phyloP scores from a whole-genome alignment of 2,329 filamentous ascomycete genomes.

The Fusarium floridanum region DNA sequence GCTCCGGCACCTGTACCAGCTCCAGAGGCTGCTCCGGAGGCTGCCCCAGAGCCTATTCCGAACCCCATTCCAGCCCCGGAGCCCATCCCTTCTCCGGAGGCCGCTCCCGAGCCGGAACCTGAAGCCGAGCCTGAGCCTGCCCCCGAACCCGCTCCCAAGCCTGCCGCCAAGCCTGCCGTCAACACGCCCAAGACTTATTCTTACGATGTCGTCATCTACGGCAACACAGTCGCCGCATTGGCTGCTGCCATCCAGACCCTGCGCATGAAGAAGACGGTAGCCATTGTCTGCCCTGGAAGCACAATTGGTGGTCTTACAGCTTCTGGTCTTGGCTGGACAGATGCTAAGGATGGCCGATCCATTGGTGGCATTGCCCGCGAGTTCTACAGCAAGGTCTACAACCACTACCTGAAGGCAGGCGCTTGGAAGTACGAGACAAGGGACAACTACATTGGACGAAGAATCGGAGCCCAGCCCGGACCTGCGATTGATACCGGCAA shows the following conservation, averaged over 20 bases:
- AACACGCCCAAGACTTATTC: background rate
- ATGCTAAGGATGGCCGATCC: conserved; percentile 36
- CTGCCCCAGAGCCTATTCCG: background rate
- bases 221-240: conserved; percentile 40
- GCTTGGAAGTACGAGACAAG: conserved; percentile 35
- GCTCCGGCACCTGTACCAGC: background rate
- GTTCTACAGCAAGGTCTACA: conserved; percentile 32
- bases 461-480: conserved; percentile 34
- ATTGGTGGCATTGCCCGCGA: conserved; percentile 40
- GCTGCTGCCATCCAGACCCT: conserved; percentile 35
- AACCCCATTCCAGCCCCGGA: background rate
- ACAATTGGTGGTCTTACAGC: conserved; percentile 36
- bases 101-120: background rate
- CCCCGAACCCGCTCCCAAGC: background rate
- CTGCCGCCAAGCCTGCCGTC: background rate
- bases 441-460: conserved; percentile 20
- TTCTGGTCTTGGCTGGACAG: conserved; percentile 39
- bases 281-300: conserved; percentile 34
- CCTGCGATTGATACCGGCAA: conserved; percentile 34
- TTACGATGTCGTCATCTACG: conserved; percentile 42
- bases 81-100: background rate
- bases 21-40: background rate
- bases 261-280: conserved; percentile 38
- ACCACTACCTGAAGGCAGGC: conserved; percentile 23
- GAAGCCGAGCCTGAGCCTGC: background rate